Evolutionary conservation across 345 rosid species (phyloP).

Genomic region (Syzygium oleosum): DNA sequence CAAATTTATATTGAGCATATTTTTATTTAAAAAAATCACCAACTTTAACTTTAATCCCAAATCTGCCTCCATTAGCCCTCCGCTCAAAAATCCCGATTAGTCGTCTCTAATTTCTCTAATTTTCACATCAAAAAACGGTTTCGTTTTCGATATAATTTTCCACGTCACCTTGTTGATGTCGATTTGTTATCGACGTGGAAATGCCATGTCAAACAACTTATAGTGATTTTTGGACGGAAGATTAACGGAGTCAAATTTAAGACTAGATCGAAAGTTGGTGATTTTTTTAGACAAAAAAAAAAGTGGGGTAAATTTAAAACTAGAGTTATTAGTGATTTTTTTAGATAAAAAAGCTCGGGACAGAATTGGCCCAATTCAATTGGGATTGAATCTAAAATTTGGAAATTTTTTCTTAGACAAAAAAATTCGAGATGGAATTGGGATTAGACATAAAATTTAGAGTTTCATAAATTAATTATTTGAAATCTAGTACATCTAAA

Average conservation of each 20-base stretch:
- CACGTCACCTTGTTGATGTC: not conserved
- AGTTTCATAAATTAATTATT: not conserved
- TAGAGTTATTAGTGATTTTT: not conserved
- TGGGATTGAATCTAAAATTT: not conserved
- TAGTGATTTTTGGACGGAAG: not conserved
- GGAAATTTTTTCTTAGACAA: not conserved
- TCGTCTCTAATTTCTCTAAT: not conserved
- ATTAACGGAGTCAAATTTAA: not conserved
- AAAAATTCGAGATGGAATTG: not conserved
- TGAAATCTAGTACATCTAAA: too few species aligned
- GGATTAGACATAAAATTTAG: not conserved
- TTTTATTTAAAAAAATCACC: not conserved
- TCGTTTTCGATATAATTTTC: not conserved
- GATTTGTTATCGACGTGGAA: not conserved
- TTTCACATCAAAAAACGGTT: not conserved
- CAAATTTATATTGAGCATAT: not conserved
- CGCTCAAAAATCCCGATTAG: rapidly evolving
- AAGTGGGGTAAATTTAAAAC: not conserved
- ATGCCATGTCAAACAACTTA: not conserved
- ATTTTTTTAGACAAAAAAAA: too few species aligned
- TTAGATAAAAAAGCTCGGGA: not conserved
- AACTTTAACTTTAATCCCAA: not conserved
- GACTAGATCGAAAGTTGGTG: not conserved
- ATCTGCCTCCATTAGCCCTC: not conserved
- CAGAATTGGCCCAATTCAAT: not conserved